Conservation (phyloP, 2,329 filamentous ascomycete genomes). For the Penicillium brevicompactum region DNA sequence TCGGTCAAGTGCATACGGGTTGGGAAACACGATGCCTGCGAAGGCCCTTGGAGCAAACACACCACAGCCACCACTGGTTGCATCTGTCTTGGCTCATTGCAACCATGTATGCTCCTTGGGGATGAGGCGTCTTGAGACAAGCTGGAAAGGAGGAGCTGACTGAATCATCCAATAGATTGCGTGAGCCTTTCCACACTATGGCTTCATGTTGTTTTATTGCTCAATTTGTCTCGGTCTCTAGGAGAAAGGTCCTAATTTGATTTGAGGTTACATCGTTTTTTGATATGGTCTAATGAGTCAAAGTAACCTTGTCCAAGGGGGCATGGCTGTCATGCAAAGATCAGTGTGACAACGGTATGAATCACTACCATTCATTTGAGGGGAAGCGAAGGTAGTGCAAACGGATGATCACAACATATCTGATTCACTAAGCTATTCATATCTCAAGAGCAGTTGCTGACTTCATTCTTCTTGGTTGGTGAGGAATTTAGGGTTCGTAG, state of each 20-base stretch:
- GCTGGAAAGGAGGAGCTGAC: neutral
- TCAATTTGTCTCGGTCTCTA: conserved; percentile 13
- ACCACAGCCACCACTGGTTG: conserved; percentile 4
- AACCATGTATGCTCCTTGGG: conserved; percentile 6
- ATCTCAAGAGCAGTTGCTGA: neutral
- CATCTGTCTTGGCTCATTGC: conserved; percentile 5
- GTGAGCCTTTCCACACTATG: neutral
- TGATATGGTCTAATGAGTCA: neutral
- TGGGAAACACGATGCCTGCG: neutral
- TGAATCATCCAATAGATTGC: neutral
- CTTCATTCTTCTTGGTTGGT: neutral
- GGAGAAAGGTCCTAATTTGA: neutral
- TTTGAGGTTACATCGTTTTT: conserved; percentile 21
- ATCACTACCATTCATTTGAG: conserved; percentile 1
- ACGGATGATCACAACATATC: neutral
- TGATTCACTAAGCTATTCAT: neutral
- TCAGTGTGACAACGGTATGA: conserved; percentile 11
- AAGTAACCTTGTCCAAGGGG: conserved; percentile 12
- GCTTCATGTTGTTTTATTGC: neutral
- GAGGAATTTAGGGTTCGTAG: neutral
- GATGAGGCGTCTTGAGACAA: conserved; percentile 1
- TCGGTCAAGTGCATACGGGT: neutral
- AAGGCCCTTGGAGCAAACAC: neutral
- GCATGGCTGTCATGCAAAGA: conserved; percentile 4
- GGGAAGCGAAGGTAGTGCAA: conserved; percentile 3